phyloP scores from a whole-genome alignment of 2,329 filamentous ascomycete genomes.

The Fusarium nygamai region DNA sequence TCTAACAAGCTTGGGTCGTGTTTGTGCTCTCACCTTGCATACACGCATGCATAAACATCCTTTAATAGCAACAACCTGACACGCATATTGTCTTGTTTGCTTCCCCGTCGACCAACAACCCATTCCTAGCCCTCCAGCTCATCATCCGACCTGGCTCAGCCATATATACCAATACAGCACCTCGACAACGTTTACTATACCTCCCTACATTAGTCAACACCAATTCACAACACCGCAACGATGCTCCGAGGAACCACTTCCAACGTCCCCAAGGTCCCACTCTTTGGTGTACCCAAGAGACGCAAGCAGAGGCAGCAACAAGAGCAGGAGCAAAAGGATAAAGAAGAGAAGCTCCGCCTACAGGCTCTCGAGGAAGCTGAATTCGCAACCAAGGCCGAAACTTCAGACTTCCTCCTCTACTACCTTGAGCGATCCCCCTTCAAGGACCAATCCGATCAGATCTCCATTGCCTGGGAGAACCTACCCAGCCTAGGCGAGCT shows the following conservation, averaged over 20 bases:
- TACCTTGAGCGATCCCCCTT: slow-evolving; percentile 46
- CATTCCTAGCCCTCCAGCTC: slow-evolving; percentile 18
- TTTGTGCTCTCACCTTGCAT: slow-evolving; percentile 24
- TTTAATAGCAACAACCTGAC: slow-evolving; percentile 32
- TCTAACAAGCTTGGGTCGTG: slow-evolving; percentile 24
- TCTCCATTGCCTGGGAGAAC: slow-evolving; percentile 48
- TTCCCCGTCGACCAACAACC: slow-evolving; percentile 5
- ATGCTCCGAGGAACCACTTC: slow-evolving; percentile 36
- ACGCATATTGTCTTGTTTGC: slow-evolving; percentile 31
- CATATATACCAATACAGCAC: background rate
- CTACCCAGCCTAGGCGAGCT: slow-evolving; percentile 50
- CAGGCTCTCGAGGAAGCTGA: slow-evolving; percentile 45
- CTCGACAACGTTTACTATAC: background rate
- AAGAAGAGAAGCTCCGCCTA: slow-evolving; percentile 35
- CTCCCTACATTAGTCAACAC: background rate
- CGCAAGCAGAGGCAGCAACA: slow-evolving; percentile 40
- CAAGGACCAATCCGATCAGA: slow-evolving; percentile 45
- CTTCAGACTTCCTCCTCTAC: slow-evolving; percentile 46
- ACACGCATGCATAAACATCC: slow-evolving; percentile 20
- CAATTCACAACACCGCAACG: slow-evolving; percentile 12
- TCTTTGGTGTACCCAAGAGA: slow-evolving; percentile 42
- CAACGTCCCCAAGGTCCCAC: slow-evolving; percentile 34
- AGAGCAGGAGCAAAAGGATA: slow-evolving; percentile 34
- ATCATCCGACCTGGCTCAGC: slow-evolving; percentile 8
- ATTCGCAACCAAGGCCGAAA: slow-evolving; percentile 44